Percentiles rank a stretch among this genome's conserved stretches.
Evolutionary conservation across 2,329 filamentous ascomycete species (phyloP).

Genomic region (Pleurostoma richardsiae): DNA sequence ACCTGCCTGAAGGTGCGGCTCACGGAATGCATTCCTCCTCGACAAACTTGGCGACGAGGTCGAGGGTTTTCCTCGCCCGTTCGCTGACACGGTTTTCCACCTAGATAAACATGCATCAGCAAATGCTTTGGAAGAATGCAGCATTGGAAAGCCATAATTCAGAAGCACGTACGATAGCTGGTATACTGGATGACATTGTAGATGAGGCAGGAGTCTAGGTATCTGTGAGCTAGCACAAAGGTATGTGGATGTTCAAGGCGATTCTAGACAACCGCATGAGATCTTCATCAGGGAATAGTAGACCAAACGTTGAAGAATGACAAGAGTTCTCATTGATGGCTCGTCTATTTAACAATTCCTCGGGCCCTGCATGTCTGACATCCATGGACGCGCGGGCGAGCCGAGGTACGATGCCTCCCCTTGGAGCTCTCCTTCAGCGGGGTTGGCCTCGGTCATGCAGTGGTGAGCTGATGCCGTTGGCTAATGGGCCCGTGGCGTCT

Average conservation of each 20-base stretch:
- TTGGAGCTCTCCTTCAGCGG: no score
- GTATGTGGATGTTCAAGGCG: no score
- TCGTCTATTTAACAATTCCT: no score
- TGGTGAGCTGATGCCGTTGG: no score
- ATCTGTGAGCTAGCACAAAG: no score
- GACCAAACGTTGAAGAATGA: no score
- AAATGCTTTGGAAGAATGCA: neutral
- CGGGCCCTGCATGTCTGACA: no score
- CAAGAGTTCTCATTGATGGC: no score
- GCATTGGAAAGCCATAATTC: neutral
- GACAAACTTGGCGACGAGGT: constrained; percentile 90
- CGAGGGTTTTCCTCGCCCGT: constrained; percentile 75
- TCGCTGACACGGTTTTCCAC: constrained; percentile 67
- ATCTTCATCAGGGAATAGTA: neutral
- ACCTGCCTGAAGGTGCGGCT: constrained; percentile 17
- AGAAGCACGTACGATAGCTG: constrained; percentile 14
- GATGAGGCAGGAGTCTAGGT: neutral
- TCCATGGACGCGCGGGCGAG: no score
- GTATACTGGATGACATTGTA: constrained; percentile 16
- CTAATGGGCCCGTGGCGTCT: no score
- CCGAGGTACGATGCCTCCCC: no score
- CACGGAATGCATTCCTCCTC: constrained; percentile 89
- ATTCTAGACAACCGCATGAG: neutral
- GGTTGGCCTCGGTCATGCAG: no score
- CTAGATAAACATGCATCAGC: constrained; percentile 19